These are phyloP conservation scores for Apiospora rasikravindrae DNA, from an alignment of 2,329 filamentous ascomycete species.

Conservation along the genomic window DNA sequence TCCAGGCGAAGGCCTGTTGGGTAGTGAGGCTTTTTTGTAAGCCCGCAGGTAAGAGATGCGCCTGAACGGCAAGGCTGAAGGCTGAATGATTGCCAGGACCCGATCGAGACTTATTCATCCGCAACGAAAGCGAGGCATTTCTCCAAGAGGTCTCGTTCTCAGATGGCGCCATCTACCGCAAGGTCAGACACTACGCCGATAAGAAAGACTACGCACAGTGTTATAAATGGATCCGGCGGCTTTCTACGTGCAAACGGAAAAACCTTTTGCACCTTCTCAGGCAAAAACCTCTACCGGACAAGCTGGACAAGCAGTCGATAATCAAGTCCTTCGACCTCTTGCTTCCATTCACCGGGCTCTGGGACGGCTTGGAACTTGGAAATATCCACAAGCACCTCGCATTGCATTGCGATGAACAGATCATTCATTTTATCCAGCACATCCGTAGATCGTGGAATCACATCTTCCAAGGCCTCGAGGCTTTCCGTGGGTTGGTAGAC, in stretches of 20 bases:
- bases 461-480: slow-evolving; percentile 8
- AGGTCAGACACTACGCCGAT: not conserved
- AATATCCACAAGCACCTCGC: slow-evolving; percentile 20
- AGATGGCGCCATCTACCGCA: slow-evolving; percentile 19
- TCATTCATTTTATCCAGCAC: not conserved
- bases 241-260: slow-evolving; percentile 18
- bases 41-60: slow-evolving; percentile 7
- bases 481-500: not conserved
- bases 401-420: slow-evolving; percentile 19
- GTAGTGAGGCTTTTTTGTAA: slow-evolving; percentile 12
- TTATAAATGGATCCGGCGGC: slow-evolving; percentile 10
- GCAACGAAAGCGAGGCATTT: slow-evolving; percentile 6
- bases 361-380: slow-evolving; percentile 20
- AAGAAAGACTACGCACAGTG: not conserved
- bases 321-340: slow-evolving; percentile 12
- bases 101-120: not conserved
- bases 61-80: not conserved
- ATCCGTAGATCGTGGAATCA: not conserved
- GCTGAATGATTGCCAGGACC: not conserved
- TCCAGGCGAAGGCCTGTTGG: slow-evolving; percentile 4
- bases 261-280: slow-evolving; percentile 12
- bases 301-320: not conserved
- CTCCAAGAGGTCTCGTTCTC: slow-evolving; percentile 5
- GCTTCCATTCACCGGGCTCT: slow-evolving; percentile 15
- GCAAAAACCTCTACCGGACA: not conserved